A percentile compares a stretch with the other conserved stretches of the same genome.
Evolutionary conservation across 2,329 filamentous ascomycete species (phyloP).

Genomic region (Trichocomaceae sp.): DNA sequence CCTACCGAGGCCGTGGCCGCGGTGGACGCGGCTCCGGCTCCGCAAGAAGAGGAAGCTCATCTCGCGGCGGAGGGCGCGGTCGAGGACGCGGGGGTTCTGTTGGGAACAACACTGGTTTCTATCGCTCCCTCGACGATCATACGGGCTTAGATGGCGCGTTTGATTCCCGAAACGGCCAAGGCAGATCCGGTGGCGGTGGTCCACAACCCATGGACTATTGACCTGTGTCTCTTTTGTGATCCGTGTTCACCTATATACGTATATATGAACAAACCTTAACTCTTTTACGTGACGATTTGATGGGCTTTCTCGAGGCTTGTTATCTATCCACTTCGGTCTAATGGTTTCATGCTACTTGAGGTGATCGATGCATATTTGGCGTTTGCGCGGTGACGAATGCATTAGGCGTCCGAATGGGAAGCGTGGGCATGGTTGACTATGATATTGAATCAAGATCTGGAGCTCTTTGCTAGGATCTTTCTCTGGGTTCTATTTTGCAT

Average conservation of each 20-base stretch:
- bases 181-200: slow-evolving; percentile 7
- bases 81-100: slow-evolving; percentile 39
- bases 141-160: slow-evolving; percentile 25
- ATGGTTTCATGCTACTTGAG: neutral
- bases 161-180: slow-evolving; percentile 20
- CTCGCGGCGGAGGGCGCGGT: slow-evolving; percentile 35
- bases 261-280: neutral
- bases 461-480: neutral
- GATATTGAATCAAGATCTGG: neutral
- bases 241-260: too few species aligned
- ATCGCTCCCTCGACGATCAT: slow-evolving; percentile 61
- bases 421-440: neutral
- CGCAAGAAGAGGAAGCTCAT: slow-evolving; percentile 29
- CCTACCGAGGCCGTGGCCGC: slow-evolving; percentile 39
- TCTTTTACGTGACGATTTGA: neutral
- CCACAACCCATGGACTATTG: slow-evolving; percentile 36
- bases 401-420: slow-evolving; percentile 1
- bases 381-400: neutral
- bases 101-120: slow-evolving; percentile 40
- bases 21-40: slow-evolving; percentile 32
- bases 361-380: slow-evolving; percentile 4
- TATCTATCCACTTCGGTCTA: neutral
- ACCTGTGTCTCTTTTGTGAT: slow-evolving; percentile 2
- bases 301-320: neutral
- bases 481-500: neutral